Evolutionary conservation across 208 protist genomes (phyloP).

Genomic region (Acanthamoeba culbertsoni): DNA sequence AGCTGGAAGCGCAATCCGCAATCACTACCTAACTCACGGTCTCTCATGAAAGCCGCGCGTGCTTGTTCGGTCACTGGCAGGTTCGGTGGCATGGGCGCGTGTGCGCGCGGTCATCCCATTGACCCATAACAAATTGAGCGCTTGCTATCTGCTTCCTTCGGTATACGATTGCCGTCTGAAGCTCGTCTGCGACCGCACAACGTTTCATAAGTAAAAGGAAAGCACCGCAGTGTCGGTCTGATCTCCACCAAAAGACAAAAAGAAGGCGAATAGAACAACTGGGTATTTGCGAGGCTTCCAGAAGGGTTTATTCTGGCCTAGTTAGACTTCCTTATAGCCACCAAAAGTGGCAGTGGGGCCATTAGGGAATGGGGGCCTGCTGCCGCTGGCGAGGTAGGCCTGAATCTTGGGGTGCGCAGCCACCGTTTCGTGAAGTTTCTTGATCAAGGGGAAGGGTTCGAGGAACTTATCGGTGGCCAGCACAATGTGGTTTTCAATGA

Average conservation of each 20-base stretch:
- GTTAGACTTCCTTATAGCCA: not conserved
- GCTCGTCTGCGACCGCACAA: not conserved
- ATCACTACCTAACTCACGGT: not conserved
- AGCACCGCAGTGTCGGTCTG: no score
- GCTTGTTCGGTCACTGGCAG: not conserved
- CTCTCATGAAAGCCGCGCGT: conserved; percentile 16
- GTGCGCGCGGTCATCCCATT: conserved; percentile 11
- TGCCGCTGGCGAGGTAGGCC: not conserved
- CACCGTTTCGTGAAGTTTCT: not conserved
- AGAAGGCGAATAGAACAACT: no score
- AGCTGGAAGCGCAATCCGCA: not conserved
- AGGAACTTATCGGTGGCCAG: not conserved
- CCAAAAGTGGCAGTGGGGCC: not conserved
- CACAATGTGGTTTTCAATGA: not conserved
- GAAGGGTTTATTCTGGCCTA: no score
- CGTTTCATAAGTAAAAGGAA: no score
- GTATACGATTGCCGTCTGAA: not conserved
- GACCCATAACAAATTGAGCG: not conserved
- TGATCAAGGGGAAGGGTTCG: not conserved
- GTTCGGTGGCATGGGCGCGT: not conserved
- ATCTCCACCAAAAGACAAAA: no score
- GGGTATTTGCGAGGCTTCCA: no score
- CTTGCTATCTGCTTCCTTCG: not conserved
- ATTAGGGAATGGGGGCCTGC: not conserved
- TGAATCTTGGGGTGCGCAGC: not conserved